Evolutionary conservation across 345 rosid genomes (phyloP), one percentile per base, ranked within the genome.

Genomic region (Physaria fendleri): DNA sequence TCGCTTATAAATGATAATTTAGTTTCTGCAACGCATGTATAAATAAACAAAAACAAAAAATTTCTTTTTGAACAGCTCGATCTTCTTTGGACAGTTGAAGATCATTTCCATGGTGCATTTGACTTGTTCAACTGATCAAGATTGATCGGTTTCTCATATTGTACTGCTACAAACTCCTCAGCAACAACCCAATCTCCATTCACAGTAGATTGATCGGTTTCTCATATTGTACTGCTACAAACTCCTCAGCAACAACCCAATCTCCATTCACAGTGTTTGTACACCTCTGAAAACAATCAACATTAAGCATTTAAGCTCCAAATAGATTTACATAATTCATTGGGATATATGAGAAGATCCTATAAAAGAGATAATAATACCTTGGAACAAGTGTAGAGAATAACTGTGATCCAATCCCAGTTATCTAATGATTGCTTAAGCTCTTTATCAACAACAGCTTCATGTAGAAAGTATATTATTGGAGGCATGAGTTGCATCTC

Each of bases 401-500:
- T 42, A 17, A 85, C 82, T 24, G 90, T 89, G 83, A 93, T 78
- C 99, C 97, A 93, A 62, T 86, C 79, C 97, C 97, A 93, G 23
- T 73, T 76, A 51, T 85, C 84, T 44, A 92, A 51, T 6, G 75
- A 48, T 13, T 53, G 69, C 59, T 72, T 84, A 40, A 73, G 69
- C 71, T 30, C 41, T 66, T 72, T 71, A 30, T 83, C 82, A 44
- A 54, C 21, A 29, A 77, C 83, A 54, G 71, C 86, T 53, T 86
- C 87, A 41, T 76, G 89, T 25, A 89, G 82, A 59, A 89, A 93
- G 74, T 71, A 86, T 70, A 89, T 80, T 17, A 88, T 41, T 0
- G 94, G 82, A 18, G 97, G 75, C 99, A 93, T 89, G 40, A 93
- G 76, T 77, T 93, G 99, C 85, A 93, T 76, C 77, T 93, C 99